Evolutionary conservation across 805 yeast species (phyloP), one percentile per base, ranked within the genome.

Genomic region (Clavispora vitiphila): DNA sequence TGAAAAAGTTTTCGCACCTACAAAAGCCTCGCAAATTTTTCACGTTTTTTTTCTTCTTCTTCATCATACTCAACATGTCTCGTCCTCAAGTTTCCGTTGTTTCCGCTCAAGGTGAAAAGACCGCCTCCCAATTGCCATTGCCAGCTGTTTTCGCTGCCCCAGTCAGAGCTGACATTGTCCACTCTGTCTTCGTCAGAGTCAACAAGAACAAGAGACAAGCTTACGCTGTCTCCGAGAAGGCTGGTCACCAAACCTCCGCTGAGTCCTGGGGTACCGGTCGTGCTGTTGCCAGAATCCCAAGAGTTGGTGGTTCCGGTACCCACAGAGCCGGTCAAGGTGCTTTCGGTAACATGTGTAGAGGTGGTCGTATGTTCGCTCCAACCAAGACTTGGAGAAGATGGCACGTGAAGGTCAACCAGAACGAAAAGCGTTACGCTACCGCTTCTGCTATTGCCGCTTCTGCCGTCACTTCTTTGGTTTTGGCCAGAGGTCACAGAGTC

Each of bases 221-320:
- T 76, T 93, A 93, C 85, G 96, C 99, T 72, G 99, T 93, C 64
- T 84, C 98, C 64, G 89, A 83, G 72, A 86, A 89, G 79, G 99
- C 99, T 69, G 99, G 99, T 80, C 96, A 88, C 84, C 98, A 93
- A 81, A 90, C 97, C 77, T 91, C 98, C 55, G 99, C 99, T 73
- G 97, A 89, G 80, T 93, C 99, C 56, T 93, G 99, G 99, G 99
- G 99, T 89, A 93, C 99, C 65, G 99, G 99, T 83, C 90, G 99
- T 82, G 99, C 99, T 77, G 96, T 93, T 70, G 98, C 99, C 79
- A 91, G 99, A 83, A 91, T 93, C 75, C 99, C 99, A 81, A 90
- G 99, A 84, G 98, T 93, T 72, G 96, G 96, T 78, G 99, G 99
- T 81, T 90, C 96, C 73, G 99, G 99, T 86, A 93, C 99, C 74